phyloP scores from a whole-genome alignment of 805 yeast genomes.

The Cyberlindnera samutprakarnensis region DNA sequence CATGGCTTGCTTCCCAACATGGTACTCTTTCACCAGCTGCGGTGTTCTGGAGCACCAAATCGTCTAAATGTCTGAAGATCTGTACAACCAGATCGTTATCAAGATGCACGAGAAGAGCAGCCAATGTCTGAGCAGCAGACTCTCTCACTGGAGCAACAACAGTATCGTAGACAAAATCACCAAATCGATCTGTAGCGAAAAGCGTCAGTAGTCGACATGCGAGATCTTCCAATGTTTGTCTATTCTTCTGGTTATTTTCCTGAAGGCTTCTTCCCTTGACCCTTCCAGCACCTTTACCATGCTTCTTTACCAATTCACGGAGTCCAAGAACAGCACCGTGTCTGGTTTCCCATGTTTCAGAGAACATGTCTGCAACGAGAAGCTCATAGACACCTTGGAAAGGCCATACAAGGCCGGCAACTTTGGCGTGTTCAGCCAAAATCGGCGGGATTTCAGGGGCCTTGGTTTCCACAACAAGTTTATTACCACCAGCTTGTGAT shows the following conservation, averaged over 20 bases:
- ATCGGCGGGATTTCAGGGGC: constrained; percentile 57
- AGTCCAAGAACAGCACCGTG: constrained; percentile 95
- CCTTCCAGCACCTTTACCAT: constrained; percentile 83
- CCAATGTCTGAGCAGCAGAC: constrained; percentile 90
- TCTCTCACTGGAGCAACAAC: constrained; percentile 98
- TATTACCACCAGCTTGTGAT: constrained; percentile 70
- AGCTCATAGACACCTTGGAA: constrained; percentile 89
- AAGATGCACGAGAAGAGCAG: constrained; percentile 77
- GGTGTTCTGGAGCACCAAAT: constrained; percentile 60
- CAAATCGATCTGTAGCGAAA: constrained; percentile 90
- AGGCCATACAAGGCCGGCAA: constrained; percentile 81
- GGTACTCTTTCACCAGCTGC: constrained; percentile 30
- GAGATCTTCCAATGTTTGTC: constrained; percentile 73
- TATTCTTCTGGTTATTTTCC: constrained; percentile 62
- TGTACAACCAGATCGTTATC: constrained; percentile 44
- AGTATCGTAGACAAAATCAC: constrained; percentile 94
- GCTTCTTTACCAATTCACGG: constrained; percentile 75
- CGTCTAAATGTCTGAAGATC: constrained; percentile 58
- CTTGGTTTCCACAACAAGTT: constrained; percentile 77
- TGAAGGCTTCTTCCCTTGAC: constrained; percentile 49
- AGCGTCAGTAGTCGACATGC: constrained; percentile 79
- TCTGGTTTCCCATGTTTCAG: constrained; percentile 87
- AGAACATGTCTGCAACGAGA: constrained; percentile 68
- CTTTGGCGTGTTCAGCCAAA: constrained; percentile 61
- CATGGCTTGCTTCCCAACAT: constrained; percentile 97